Evolutionary conservation across 1,139 yeast species (phyloP).

Genomic region (Wickerhamomyces sp.): DNA sequence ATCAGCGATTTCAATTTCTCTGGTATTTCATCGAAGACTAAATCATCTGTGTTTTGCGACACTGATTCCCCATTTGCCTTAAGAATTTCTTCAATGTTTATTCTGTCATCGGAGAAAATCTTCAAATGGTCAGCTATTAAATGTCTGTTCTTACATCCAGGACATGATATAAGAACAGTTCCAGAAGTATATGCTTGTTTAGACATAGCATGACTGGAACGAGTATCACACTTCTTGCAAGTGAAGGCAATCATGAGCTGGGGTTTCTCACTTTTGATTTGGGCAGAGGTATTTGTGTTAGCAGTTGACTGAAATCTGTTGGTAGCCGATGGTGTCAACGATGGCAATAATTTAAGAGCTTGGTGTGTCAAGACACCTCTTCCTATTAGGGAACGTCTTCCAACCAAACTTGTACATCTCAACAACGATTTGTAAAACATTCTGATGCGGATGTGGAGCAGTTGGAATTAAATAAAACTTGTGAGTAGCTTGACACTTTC

Average conservation of each 20-base stretch:
- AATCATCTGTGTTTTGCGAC: conserved; percentile 54
- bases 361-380: no score
- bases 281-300: conserved; percentile 14
- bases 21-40: conserved; percentile 72
- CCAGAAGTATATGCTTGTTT: conserved; percentile 89
- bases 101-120: conserved; percentile 70
- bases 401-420: background rate
- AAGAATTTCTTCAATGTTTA: conserved; percentile 79
- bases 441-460: background rate
- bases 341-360: background rate
- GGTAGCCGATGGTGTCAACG: background rate
- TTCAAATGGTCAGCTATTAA: conserved; percentile 15
- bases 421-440: background rate
- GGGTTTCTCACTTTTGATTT: conserved; percentile 56
- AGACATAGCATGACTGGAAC: conserved; percentile 84
- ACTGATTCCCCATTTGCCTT: conserved; percentile 72
- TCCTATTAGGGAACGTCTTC: background rate
- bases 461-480: no score
- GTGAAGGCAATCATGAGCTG: conserved; percentile 86
- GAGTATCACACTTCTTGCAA: conserved; percentile 78
- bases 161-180: conserved; percentile 86
- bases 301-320: conserved; percentile 15
- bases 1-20: conserved; percentile 49
- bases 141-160: conserved; percentile 60
- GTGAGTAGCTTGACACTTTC: no score